These are phyloP conservation scores for Saccharomycopsis phalli DNA, from an alignment of 1,139 yeast species.

Conservation along the genomic window DNA sequence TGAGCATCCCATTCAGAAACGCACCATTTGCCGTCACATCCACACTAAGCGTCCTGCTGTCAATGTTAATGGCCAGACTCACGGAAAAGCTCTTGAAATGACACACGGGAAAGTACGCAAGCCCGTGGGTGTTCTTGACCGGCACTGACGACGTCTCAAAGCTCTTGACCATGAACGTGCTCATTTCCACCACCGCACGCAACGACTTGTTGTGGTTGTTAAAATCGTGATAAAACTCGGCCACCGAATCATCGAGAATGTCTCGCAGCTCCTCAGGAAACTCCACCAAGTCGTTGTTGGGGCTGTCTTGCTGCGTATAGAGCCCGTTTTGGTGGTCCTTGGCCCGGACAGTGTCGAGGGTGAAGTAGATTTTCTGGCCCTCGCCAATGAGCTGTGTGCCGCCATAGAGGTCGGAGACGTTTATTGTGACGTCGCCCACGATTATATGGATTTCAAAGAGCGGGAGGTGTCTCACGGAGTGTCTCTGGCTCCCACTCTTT, in stretches of 20 bases:
- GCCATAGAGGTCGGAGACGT: no score
- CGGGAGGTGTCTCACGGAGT: no score
- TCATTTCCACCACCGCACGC: background rate
- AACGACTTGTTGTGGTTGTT: background rate
- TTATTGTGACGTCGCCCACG: no score
- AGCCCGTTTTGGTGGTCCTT: background rate
- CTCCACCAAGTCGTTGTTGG: conserved; percentile 1
- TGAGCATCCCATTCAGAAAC: conserved; percentile 6
- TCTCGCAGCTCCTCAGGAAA: background rate
- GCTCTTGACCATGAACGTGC: conserved; percentile 5
- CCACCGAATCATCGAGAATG: background rate
- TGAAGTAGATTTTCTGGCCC: conserved; percentile 7
- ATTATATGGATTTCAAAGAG: no score
- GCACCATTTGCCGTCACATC: background rate
- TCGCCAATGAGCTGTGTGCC: no score
- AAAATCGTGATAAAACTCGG: no score
- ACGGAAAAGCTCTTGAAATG: conserved; percentile 9
- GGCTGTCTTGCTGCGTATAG: background rate
- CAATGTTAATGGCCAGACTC: background rate
- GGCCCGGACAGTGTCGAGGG: conserved; percentile 3
- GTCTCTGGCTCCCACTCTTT: no score
- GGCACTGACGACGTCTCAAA: background rate
- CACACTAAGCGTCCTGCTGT: background rate
- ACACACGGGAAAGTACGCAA: conserved; percentile 7
- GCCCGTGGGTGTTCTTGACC: background rate